A percentile compares a stretch with the other conserved stretches of the same genome.
Conservation (phyloP, 83 land plant species). For the Picea engelmannii region DNA sequence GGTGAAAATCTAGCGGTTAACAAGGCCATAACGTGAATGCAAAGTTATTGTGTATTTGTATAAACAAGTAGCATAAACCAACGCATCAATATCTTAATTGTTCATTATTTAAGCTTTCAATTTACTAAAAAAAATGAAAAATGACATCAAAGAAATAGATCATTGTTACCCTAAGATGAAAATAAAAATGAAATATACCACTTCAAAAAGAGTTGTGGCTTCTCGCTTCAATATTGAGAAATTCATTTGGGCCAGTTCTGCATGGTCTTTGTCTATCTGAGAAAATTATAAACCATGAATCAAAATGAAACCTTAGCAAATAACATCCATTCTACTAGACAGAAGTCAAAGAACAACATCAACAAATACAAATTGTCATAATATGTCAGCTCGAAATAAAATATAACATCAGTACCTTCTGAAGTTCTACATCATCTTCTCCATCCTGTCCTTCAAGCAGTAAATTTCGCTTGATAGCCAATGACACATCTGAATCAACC, state of each 20-base stretch:
- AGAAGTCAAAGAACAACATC: background rate
- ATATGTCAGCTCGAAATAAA: background rate
- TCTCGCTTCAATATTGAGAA: slow-evolving; percentile 79
- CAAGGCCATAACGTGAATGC: background rate
- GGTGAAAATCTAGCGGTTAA: background rate
- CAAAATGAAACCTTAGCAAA: background rate
- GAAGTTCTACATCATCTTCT: slow-evolving; percentile 73
- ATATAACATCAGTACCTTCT: slow-evolving; percentile 47
- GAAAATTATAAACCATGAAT: slow-evolving; percentile 8
- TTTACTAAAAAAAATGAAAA: background rate
- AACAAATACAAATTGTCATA: background rate
- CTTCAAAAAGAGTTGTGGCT: slow-evolving; percentile 68
- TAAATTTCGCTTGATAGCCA: slow-evolving; percentile 64
- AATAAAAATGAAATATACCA: slow-evolving; percentile 48
- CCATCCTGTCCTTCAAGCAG: slow-evolving; percentile 77
- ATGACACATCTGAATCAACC: slow-evolving; percentile 80
- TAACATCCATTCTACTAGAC: background rate
- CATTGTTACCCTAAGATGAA: background rate
- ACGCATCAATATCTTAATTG: background rate
- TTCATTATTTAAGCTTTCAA: slow-evolving; percentile 22
- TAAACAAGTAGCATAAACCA: background rate
- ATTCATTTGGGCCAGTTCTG: slow-evolving; percentile 76
- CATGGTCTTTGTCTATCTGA: slow-evolving; percentile 88
- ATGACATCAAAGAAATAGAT: background rate
- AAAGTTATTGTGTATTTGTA: slow-evolving; percentile 1